Evolutionary conservation across 768 basidiomycete genomes (phyloP).

Genomic region (Infundibulicybe gibba): DNA sequence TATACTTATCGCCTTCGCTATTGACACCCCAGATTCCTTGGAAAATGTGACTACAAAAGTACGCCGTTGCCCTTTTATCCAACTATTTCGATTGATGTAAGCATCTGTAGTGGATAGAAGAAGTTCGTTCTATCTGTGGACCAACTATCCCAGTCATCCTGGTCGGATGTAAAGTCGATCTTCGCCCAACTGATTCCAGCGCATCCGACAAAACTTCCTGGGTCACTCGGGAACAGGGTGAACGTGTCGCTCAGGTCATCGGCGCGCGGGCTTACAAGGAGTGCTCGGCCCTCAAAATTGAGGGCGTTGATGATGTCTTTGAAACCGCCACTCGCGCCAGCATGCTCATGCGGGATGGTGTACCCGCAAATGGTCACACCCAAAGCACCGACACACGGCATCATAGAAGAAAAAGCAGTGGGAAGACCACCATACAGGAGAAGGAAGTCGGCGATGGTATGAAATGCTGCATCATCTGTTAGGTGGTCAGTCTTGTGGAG

Average conservation of each 20-base stretch:
- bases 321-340: slow-evolving; percentile 96
- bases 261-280: slow-evolving; percentile 95
- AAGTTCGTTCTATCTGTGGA: slow-evolving; percentile 96
- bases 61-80: slow-evolving; percentile 10
- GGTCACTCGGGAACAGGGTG: slow-evolving; percentile 77
- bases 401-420: slow-evolving; percentile 53
- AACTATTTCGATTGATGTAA: slow-evolving; percentile 12
- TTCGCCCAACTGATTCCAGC: slow-evolving; percentile 59
- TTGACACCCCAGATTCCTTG: slow-evolving; percentile 94
- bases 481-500: slow-evolving; percentile 4
- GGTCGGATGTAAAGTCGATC: slow-evolving; percentile 94
- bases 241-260: slow-evolving; percentile 76
- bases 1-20: slow-evolving; percentile 94
- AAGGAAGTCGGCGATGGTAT: slow-evolving; percentile 52
- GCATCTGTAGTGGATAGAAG: slow-evolving; percentile 86
- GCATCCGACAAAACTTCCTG: slow-evolving; percentile 46
- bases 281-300: slow-evolving; percentile 85
- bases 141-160: slow-evolving; percentile 89
- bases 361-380: slow-evolving; percentile 41
- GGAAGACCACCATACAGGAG: slow-evolving; percentile 36
- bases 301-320: slow-evolving; percentile 96
- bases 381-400: slow-evolving; percentile 35
- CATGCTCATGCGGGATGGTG: slow-evolving; percentile 92
- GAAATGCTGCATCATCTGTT: slow-evolving; percentile 72
- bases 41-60: slow-evolving; percentile 96